These are phyloP conservation scores for Candida saitoana DNA, from an alignment of 805 yeast species.

Conservation along the genomic window DNA sequence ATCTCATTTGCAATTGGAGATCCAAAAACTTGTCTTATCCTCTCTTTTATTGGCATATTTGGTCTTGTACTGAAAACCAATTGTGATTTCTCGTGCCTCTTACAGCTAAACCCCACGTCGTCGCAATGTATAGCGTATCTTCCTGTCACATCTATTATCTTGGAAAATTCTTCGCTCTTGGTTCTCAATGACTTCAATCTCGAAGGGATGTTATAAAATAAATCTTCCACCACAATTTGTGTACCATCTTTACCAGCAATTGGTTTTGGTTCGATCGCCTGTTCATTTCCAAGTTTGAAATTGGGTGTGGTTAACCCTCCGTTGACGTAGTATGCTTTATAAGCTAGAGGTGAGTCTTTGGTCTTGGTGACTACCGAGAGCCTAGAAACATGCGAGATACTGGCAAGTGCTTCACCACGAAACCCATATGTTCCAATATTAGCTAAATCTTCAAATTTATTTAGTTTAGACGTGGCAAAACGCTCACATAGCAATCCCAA, in stretches of 20 bases:
- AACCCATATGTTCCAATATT: conserved; percentile 82
- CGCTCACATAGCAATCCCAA: conserved; percentile 79
- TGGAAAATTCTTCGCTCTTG: conserved; percentile 68
- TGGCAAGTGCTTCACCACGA: conserved; percentile 94
- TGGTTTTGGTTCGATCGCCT: conserved; percentile 52
- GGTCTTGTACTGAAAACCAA: conserved; percentile 60
- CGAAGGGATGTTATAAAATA: conserved; percentile 84
- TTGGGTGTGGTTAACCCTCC: conserved; percentile 54
- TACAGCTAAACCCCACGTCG: conserved; percentile 72
- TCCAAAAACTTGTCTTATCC: conserved; percentile 75
- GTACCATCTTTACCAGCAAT: conserved; percentile 89
- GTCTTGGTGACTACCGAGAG: conserved; percentile 77
- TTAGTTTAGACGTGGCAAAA: conserved; percentile 85
- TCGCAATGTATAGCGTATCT: conserved; percentile 74
- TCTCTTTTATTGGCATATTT: conserved; percentile 49
- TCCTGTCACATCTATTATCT: conserved; percentile 77
- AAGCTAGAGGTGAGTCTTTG: conserved; percentile 57
- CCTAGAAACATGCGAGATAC: conserved; percentile 86
- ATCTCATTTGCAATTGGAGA: conserved; percentile 62
- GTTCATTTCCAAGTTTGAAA: conserved; percentile 29
- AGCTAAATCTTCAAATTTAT: conserved; percentile 68
- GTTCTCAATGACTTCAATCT: conserved; percentile 64
- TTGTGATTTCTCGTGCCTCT: conserved; percentile 72
- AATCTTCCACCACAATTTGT: conserved; percentile 76
- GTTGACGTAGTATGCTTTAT: conserved; percentile 60